Percentiles rank a stretch among this genome's conserved stretches.
These are phyloP conservation scores for Phyllosticta capitalensis DNA, from an alignment of 2,329 filamentous ascomycete species.

Conservation along the genomic window DNA sequence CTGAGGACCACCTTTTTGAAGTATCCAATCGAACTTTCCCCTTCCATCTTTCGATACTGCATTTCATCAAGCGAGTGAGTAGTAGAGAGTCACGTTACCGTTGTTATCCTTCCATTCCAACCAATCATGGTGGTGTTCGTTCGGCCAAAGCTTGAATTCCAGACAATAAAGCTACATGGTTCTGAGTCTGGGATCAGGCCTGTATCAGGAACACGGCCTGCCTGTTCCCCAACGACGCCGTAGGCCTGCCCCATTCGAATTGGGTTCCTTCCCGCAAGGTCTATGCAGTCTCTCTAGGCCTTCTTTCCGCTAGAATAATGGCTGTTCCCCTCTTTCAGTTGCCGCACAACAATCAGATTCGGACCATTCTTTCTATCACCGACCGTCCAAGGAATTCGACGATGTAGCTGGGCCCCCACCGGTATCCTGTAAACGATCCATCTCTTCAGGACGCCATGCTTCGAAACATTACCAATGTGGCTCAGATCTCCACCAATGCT, in stretches of 20 bases:
- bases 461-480: background rate
- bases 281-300: background rate
- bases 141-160: background rate
- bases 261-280: background rate
- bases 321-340: background rate
- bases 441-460: background rate
- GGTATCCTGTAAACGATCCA: background rate
- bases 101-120: background rate
- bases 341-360: background rate
- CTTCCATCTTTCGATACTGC: background rate
- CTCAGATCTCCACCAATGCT: conserved; percentile 7
- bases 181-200: background rate
- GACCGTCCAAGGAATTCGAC: background rate
- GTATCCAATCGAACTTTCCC: no score
- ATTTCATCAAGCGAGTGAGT: no score
- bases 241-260: background rate
- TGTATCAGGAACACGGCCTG: background rate
- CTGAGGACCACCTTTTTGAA: no score
- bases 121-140: background rate
- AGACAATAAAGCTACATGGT: background rate
- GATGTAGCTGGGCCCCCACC: background rate
- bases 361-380: background rate
- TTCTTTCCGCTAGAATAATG: background rate
- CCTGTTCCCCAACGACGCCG: background rate
- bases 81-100: background rate